Conservation (phyloP, 208 protist species). For the Wallacemonas sp. region DNA sequence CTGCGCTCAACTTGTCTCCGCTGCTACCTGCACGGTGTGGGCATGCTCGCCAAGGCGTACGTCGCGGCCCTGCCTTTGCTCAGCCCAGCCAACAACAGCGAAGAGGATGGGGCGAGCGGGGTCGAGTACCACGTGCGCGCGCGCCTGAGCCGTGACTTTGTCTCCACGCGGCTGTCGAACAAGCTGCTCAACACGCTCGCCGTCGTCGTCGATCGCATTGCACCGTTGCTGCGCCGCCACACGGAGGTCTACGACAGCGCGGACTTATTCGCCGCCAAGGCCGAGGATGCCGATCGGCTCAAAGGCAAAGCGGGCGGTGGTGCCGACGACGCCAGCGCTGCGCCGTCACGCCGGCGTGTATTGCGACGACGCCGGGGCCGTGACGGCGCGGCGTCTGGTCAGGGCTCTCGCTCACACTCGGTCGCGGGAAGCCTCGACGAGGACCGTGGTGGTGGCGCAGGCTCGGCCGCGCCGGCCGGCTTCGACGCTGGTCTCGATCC, state of each 20-base stretch:
- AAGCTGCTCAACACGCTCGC: constrained; percentile 86
- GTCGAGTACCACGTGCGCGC: constrained; percentile 63
- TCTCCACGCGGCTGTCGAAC: constrained; percentile 68
- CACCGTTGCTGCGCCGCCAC: constrained; percentile 69
- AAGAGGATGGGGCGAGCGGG: constrained; percentile 18
- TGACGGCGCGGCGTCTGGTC: not conserved
- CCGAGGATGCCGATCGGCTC: constrained; percentile 34
- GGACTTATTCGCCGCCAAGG: constrained; percentile 73
- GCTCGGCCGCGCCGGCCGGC: not conserved
- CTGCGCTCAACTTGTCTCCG: constrained; percentile 60
- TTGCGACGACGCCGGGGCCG: constrained; percentile 17
- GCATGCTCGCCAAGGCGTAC: constrained; percentile 84
- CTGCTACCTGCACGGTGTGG: constrained; percentile 75
- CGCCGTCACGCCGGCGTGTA: constrained; percentile 21
- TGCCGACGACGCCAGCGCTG: constrained; percentile 3
- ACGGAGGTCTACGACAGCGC: constrained; percentile 70
- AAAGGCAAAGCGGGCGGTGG: not conserved
- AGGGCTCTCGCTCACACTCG: not conserved
- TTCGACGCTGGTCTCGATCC: constrained; percentile 31
- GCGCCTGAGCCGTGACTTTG: constrained; percentile 75
- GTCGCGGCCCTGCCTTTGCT: constrained; percentile 65
- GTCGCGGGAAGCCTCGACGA: not conserved
- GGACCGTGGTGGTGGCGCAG: not conserved
- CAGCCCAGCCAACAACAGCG: constrained; percentile 24
- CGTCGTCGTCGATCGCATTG: constrained; percentile 76